Conservation (phyloP, 148 eudicot genomes). For the Dysphania ambrosioides region DNA sequence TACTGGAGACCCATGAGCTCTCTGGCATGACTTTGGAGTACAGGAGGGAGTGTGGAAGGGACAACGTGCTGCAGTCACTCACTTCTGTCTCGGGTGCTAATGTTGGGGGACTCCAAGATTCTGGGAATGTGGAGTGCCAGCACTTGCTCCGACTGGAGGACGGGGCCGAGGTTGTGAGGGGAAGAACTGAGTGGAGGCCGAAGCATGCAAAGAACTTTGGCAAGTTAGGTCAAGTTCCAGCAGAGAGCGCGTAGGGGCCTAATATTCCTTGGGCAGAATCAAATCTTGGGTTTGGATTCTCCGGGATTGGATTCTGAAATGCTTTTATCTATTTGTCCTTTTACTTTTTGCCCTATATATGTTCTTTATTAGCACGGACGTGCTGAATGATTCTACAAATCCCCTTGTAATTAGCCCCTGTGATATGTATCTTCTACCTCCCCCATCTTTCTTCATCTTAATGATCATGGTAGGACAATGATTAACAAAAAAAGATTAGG, state of each 20-base stretch:
- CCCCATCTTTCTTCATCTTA: neutral
- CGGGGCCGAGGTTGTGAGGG: slow-evolving; percentile 81
- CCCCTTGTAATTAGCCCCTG: slow-evolving; percentile 35
- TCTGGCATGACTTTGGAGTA: slow-evolving; percentile 77
- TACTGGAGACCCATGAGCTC: slow-evolving; percentile 78
- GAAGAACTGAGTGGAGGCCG: slow-evolving; percentile 84
- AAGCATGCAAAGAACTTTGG: slow-evolving; percentile 46
- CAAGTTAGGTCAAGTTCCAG: slow-evolving; percentile 34
- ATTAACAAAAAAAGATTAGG: slow-evolving; percentile 16
- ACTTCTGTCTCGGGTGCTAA: slow-evolving; percentile 47
- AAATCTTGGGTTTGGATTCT: slow-evolving; percentile 24
- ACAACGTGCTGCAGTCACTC: slow-evolving; percentile 75
- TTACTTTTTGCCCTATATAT: slow-evolving; percentile 10
- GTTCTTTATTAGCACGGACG: slow-evolving; percentile 23
- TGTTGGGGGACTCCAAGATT: slow-evolving; percentile 39
- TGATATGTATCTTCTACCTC: slow-evolving; percentile 31
- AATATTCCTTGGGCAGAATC: slow-evolving; percentile 36
- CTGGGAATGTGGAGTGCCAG: slow-evolving; percentile 70
- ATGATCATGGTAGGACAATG: slow-evolving; percentile 23
- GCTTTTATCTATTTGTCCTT: slow-evolving; percentile 1
- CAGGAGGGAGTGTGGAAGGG: slow-evolving; percentile 83
- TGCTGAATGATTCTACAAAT: slow-evolving; percentile 23
- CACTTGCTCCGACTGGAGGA: slow-evolving; percentile 77
- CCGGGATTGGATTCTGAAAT: slow-evolving; percentile 22
- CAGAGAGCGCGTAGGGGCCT: slow-evolving; percentile 30